Evolutionary conservation across 2,329 filamentous ascomycete species (phyloP), one percentile per base, ranked within the genome.

Genomic region (Aspergillus latus): DNA sequence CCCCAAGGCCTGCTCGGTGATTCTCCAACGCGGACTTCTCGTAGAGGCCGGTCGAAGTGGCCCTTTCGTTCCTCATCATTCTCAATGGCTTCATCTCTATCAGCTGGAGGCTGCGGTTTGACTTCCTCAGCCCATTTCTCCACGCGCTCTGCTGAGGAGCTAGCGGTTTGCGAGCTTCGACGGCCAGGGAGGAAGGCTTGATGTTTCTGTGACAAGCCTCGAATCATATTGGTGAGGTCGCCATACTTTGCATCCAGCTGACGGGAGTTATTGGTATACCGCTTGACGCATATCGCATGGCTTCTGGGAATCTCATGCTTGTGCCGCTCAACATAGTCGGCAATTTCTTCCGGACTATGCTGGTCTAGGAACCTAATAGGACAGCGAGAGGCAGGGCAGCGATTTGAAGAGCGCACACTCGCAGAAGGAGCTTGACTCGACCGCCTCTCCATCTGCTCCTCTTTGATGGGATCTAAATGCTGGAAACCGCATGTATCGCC

Each of bases 171-270:
- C 51, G 64, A 69, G 51, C 58, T 64, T 7, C 32, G 32, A 47
- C 63, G 65, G 40, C 83, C 81, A 48, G 89, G 89, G 29, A 97
- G 78, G 84, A 94, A 91, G 5, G 90, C 87, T 69, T 94, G 89
- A 70, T 97, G 93, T 65, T 95, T 90, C 62, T 88, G 84, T 48
- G 92, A 90, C 39, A 97, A 79, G 7, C 91, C 91, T 71, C 94
- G 88, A 59, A 97, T 95, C 93, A 97, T 97, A 75, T 85, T 95
- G 64, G 90, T 91, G 43, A 97, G 79, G 70, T 88, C 93, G 62
- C 91, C 92, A 71, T 97, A 97, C 73, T 97, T 97, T 60, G 90
- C 90, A 72, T 97, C 93, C 54, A 97, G 80, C 74, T 95, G 90
- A 62, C 86, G 86, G 65, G 93, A 88, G 67, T 92, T 93, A 72